Conservation (phyloP, 768 basidiomycete species). For the Auricularia heimuer region DNA sequence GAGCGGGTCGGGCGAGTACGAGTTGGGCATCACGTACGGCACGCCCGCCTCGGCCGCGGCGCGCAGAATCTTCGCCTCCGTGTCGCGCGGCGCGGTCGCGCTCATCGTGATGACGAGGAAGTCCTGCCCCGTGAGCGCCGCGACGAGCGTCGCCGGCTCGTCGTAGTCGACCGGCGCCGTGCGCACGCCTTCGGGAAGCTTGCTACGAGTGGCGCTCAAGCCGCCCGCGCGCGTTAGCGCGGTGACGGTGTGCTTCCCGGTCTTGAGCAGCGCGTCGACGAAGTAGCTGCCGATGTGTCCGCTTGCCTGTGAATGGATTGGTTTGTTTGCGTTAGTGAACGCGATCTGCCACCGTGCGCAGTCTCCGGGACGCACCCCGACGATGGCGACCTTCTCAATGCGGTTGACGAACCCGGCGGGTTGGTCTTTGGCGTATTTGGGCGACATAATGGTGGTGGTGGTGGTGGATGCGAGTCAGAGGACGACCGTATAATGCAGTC, state of each 20-base stretch:
- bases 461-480: no score
- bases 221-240: neutral
- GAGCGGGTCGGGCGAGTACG: neutral
- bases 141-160: neutral
- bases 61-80: neutral
- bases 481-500: no score
- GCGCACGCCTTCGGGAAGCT: neutral
- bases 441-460: no score
- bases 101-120: neutral
- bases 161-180: neutral
- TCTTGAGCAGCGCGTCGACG: neutral
- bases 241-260: neutral
- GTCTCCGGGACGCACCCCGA: no score
- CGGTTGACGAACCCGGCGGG: no score
- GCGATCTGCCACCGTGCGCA: no score
- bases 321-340: no score
- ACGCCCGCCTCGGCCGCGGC: neutral
- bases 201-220: neutral
- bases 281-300: neutral
- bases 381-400: no score
- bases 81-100: neutral
- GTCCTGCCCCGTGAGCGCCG: neutral
- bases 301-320: neutral
- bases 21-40: neutral
- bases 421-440: no score